Evolutionary conservation across 371 early-diverging fungal genomes (phyloP), one percentile per base, ranked within the genome.

Genomic region (Mortierella sp.): DNA sequence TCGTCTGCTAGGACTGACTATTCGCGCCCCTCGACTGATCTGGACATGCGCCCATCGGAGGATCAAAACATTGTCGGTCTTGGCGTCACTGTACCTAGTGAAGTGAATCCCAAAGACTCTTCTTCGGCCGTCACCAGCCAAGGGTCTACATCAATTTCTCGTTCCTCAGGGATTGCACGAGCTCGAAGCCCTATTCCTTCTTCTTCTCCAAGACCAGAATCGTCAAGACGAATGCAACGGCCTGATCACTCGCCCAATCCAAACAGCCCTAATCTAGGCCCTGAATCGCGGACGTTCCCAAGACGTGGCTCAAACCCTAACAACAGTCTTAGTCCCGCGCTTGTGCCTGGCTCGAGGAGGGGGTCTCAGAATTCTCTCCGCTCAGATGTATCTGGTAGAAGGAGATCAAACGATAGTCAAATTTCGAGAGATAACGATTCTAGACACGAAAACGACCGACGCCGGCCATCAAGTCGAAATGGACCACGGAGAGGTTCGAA

Each of bases 351-450:
- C 6, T 63, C 76, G 11, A 61, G 68, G 32, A 38, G 76, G 45
- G 76, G 68, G 13, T 76, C 76, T 22, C 67, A 67, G 43, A 36
- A 55, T 8, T 76, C 76, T 16, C 61, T 60, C 32, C 65, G 70
- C 16, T 69, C 65, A 5, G 75, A 69, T 1, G 10, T 28, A 15
- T 69, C 63, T n/a, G 13, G 22, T 28, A 22, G 64, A 15, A 58
- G 75, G 16, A 55, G 53, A 53, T 69, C 70, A 2, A 62, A 58
- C 21, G 75, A 75, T 21, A 65, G 62, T 60, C 74, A 58, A 48
- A 28, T 28, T 7, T 24, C 43, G 28, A 45, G 43, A 9, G 75
- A 69, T 19, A 33, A 61, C 36, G 59, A 65, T 19, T 38, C 64
- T 7, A 43, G 66, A 28, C 40, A 60, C 15, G 65, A 74, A 32